Evolutionary conservation across 306 rosid species (phyloP).

Genomic region (Cicer pinnatifidum): DNA sequence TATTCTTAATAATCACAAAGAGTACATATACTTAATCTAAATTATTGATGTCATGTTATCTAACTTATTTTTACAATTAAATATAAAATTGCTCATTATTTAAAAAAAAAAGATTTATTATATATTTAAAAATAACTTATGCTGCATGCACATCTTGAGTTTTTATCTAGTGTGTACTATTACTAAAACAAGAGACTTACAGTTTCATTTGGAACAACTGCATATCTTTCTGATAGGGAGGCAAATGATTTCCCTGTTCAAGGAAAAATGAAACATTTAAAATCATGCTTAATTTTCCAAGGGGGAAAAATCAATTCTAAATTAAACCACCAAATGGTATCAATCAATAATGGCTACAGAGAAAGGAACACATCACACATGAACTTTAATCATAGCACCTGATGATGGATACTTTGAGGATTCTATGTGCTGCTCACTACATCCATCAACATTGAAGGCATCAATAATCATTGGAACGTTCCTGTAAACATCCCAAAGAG

Average conservation of each 20-base stretch:
- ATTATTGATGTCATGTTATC: background rate
- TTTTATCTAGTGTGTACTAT: background rate
- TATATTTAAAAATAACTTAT: background rate
- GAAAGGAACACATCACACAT: constrained; percentile 1
- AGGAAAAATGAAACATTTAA: background rate
- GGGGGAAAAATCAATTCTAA: background rate
- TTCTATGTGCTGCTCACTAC: constrained; percentile 60
- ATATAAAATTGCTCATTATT: background rate
- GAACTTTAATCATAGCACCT: constrained; percentile 52
- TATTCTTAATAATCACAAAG: background rate
- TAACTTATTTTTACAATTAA: background rate
- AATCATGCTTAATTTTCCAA: constrained; percentile 9
- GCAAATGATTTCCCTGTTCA: constrained; percentile 68
- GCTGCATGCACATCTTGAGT: background rate
- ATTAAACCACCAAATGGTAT: background rate
- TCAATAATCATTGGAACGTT: constrained; percentile 73
- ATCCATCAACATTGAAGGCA: constrained; percentile 79
- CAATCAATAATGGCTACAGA: constrained; percentile 17
- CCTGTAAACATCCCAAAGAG: constrained; percentile 53
- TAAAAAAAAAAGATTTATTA: background rate
- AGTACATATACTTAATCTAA: background rate
- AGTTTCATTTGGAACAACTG: constrained; percentile 85
- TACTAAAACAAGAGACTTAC: constrained; percentile 57
- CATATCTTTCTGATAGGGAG: constrained; percentile 76
- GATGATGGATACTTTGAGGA: constrained; percentile 66